These are phyloP conservation scores for Plectosphaerella plurivora DNA, from an alignment of 2,329 filamentous ascomycete genomes.

Conservation along the genomic window DNA sequence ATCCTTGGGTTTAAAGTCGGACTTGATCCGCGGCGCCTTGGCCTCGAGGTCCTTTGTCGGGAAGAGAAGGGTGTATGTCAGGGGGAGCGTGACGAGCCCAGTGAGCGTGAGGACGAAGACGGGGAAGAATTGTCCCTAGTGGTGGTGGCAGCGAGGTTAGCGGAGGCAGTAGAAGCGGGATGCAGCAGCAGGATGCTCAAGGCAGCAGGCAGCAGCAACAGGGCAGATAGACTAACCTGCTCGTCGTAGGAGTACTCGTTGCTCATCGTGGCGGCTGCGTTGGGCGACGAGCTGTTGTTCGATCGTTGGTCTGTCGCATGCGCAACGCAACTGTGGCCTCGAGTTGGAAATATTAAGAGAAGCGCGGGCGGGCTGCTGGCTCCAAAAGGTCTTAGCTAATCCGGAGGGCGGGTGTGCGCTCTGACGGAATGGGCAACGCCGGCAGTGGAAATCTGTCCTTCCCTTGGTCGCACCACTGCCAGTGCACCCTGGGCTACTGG, in stretches of 20 bases:
- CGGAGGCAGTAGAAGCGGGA: not conserved
- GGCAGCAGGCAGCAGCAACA: not conserved
- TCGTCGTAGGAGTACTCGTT: slow-evolving; percentile 99
- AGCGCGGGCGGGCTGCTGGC: not conserved
- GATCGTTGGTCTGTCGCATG: slow-evolving; percentile 9
- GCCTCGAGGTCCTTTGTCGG: slow-evolving; percentile 72
- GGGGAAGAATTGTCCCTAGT: slow-evolving; percentile 91
- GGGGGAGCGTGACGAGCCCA: slow-evolving; percentile 80
- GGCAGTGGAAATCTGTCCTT: slow-evolving; percentile 4
- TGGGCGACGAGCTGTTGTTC: slow-evolving; percentile 7
- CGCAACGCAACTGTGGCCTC: slow-evolving; percentile 29
- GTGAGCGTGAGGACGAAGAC: slow-evolving; percentile 95
- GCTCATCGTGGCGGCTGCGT: slow-evolving; percentile 59
- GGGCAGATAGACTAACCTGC: slow-evolving; percentile 49
- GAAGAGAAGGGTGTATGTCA: slow-evolving; percentile 84
- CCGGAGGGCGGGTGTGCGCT: not conserved
- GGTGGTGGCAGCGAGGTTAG: not conserved
- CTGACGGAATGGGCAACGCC: not conserved
- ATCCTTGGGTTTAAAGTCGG: slow-evolving; percentile 77
- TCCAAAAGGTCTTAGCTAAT: not conserved
- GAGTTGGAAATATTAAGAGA: slow-evolving; percentile 16
- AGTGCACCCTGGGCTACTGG: no score
- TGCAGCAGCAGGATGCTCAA: not conserved
- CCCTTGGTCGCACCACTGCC: not conserved
- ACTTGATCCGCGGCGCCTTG: slow-evolving; percentile 76